phyloP scores from a whole-genome alignment of 441 rosid genomes.

The Aleurites moluccanus region DNA sequence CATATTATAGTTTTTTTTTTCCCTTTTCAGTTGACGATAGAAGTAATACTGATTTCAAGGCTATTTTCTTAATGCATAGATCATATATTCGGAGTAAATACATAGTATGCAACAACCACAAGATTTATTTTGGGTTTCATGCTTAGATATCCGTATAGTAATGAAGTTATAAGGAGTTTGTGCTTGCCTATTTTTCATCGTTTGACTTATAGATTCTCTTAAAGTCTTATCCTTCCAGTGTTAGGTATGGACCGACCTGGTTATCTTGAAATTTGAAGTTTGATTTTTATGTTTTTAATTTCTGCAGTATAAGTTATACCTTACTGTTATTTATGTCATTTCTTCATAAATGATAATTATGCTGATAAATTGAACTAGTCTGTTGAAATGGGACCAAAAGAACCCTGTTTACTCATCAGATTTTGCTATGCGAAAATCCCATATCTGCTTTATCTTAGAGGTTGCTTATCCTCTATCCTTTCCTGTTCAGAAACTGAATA shows the following conservation, averaged over 20 bases:
- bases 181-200: not conserved
- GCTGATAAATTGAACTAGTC: not conserved
- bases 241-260: not conserved
- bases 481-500: slow-evolving; percentile 59
- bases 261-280: not conserved
- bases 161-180: not conserved
- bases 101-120: not conserved
- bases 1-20: not conserved
- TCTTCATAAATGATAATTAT: not conserved
- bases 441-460: not conserved
- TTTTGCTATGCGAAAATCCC: not conserved
- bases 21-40: not conserved
- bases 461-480: slow-evolving; percentile 21
- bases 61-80: not conserved
- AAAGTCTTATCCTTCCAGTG: too few relatives aligned
- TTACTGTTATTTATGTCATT: not conserved
- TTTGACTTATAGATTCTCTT: not conserved
- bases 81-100: not conserved
- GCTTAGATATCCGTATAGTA: not conserved
- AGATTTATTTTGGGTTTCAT: not conserved
- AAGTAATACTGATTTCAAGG: not conserved
- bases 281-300: not conserved
- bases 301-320: not conserved
- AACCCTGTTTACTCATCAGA: not conserved
- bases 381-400: not conserved